Conservation (phyloP, 345 rosid species). For the Syzygium aromaticum region DNA sequence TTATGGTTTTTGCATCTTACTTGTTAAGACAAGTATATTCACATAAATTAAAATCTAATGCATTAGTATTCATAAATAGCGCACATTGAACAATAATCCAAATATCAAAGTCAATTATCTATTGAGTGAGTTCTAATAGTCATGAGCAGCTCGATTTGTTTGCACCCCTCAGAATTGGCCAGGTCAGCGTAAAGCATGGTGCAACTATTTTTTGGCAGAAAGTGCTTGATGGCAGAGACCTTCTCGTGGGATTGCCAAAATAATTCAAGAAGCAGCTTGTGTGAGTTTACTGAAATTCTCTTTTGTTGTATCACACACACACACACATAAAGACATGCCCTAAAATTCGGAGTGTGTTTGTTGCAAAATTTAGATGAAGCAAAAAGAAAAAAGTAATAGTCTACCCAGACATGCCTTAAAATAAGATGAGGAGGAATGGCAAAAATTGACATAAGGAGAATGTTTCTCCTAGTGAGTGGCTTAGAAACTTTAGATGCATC, state of each 20-base stretch:
- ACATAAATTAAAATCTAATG: background rate
- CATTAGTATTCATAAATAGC: background rate
- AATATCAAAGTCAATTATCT: background rate
- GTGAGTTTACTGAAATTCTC: background rate
- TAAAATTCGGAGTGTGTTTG: background rate
- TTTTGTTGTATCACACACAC: background rate
- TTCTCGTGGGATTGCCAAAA: background rate
- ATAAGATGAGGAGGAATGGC: background rate
- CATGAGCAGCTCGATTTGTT: background rate
- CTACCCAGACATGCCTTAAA: background rate
- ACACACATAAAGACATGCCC: background rate
- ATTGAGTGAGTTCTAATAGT: background rate
- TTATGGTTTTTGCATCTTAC: background rate
- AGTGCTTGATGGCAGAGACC: background rate
- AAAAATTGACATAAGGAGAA: background rate
- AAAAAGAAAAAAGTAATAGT: background rate
- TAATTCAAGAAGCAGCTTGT: background rate
- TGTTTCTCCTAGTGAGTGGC: background rate
- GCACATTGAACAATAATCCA: background rate
- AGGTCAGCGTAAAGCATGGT: background rate
- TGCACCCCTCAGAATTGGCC: background rate
- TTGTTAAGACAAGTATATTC: background rate
- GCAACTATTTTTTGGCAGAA: background rate
- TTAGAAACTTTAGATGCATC: background rate
- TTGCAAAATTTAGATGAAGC: background rate